These are phyloP conservation scores for Aspergillus sp. DNA, from an alignment of 2,329 filamentous ascomycete genomes.

Conservation along the genomic window DNA sequence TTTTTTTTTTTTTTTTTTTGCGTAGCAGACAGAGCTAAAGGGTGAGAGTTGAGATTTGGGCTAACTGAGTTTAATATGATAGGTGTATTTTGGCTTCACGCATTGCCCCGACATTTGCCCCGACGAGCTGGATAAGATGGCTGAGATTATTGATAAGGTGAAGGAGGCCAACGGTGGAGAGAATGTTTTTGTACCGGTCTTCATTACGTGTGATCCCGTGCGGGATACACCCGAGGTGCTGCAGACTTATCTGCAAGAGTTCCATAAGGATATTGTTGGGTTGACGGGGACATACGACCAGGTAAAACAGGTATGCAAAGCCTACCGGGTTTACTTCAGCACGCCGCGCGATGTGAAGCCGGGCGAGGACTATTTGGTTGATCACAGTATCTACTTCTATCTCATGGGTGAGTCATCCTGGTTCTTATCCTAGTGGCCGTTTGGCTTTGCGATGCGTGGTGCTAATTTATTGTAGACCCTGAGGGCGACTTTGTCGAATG, in stretches of 20 bases:
- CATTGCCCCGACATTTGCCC: slow-evolving; percentile 99
- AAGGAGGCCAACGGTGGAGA: slow-evolving; percentile 38
- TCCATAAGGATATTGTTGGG: slow-evolving; percentile 82
- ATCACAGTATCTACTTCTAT: slow-evolving; percentile 99
- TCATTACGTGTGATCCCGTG: slow-evolving; percentile 93
- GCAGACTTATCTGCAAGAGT: slow-evolving; percentile 83
- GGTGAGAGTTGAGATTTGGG: background rate
- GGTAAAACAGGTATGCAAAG: slow-evolving; percentile 92
- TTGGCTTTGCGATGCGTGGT: background rate
- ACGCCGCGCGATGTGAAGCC: slow-evolving; percentile 85
- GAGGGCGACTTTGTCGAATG: slow-evolving; percentile 98
- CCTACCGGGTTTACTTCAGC: slow-evolving; percentile 95
- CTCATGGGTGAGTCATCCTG: slow-evolving; percentile 68
- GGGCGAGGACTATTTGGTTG: slow-evolving; percentile 94
- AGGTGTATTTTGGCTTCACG: slow-evolving; percentile 98
- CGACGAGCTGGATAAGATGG: slow-evolving; percentile 99
- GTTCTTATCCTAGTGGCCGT: background rate
- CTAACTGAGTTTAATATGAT: slow-evolving; percentile 5
- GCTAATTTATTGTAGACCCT: slow-evolving; percentile 60
- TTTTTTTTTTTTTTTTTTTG: background rate
- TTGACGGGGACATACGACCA: slow-evolving; percentile 92
- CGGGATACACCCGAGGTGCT: slow-evolving; percentile 84
- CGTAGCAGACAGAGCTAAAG: background rate
- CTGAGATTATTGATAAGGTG: slow-evolving; percentile 80
- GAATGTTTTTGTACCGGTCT: slow-evolving; percentile 68